Base-by-base conservation (phyloP, 768 basidiomycete genomes). In the Naganishia kalamii region DNA sequence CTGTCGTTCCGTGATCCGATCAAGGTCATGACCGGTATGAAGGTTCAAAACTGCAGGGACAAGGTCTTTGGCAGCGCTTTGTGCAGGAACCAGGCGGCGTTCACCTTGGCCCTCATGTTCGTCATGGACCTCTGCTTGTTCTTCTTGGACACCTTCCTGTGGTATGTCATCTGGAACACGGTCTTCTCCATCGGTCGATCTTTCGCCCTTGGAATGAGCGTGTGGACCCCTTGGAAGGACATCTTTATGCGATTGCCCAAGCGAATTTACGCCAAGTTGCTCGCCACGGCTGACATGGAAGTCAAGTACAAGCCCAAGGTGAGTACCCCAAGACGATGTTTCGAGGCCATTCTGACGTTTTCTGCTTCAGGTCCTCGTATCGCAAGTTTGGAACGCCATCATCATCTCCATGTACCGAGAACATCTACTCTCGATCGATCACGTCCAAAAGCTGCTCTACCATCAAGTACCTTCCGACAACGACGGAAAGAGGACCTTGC, bases 391-490 rank as follows among this genome's bases (percentile, higher is more conserved):
- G 96, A 99, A 99, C 76, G 96, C 96, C 25, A 87, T 99, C 80
- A 96, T 99, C 80, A 98, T 99, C 70, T 98, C 94, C 15, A 99
- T 99, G 96, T 99, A 98, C 79, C 87, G 96, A 74, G 96, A 99
- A 78, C 96, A 98, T 76, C 79, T 99, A n/a, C 82, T 98, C 37
- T 97, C 93, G 51, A 99, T 99, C 74, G 92, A 97, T 71, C 96
- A 99, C 72, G 94, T 99, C 44, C 96, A 99, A 80, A 96, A 94
- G 77, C 80, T 98, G 12, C 85, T 98, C 10, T 98, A 99, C 71
- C 96, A 98, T 78, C 96, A 99, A 76, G 89, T 98, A 32, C 92
- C 94, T 70, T 86, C 86, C 17, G 85, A 89, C 15, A 88, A 89
- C 59, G 90, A 90, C 65, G 92, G 92, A 46, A 88, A 92, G 68